Base-by-base conservation (phyloP, 768 basidiomycete species). In the Auriscalpium orientale region DNA sequence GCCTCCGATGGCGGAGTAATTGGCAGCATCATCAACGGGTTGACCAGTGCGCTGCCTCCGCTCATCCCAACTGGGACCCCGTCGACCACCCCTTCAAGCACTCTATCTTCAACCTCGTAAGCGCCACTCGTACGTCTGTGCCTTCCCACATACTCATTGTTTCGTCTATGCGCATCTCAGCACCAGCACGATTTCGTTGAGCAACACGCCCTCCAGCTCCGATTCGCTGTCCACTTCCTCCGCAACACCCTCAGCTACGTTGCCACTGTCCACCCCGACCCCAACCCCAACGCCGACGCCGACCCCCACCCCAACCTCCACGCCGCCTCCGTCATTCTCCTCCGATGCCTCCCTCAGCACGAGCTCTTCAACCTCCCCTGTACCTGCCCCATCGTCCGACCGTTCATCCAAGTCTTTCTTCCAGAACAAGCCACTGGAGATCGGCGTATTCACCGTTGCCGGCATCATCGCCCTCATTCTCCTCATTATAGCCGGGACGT, bases 381-480 rank as follows among this genome's bases (percentile, higher is more conserved):
- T 10, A 34, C 68, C 67, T 1, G 40, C 68, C 34, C 58, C 73
- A 9, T 56, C 68, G 2, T 35, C 70, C 2, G 57, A 73, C 16
- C 28, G 64, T 7, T 59, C 66, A 1, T 34, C 60, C n/a, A 62
- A 67, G 9, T 63, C 74, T 11, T 89, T 90, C 70, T 65, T 89
- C 38, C 68, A 81, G 56, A 84, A 89, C 68, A 85, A 82, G 67
- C 72, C 78, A n/a, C 72, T 83, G n/a, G 77, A 80, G 44, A 80
- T 80, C 8, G 68, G 79, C 9, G 76, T 87, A 15, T 85, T 89
- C 56, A 69, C 75, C 34, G 51, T 83, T 18, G 72, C 74, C 43
- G 84, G 79, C 13, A 51, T 85, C 40, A 60, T 76, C 34, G 77
- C 62, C 1, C 74, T 85, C 54, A 65, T 82, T 55, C 53, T 72